Conservation (phyloP, 2,329 filamentous ascomycete genomes). For the Westerdykella aurantiaca region DNA sequence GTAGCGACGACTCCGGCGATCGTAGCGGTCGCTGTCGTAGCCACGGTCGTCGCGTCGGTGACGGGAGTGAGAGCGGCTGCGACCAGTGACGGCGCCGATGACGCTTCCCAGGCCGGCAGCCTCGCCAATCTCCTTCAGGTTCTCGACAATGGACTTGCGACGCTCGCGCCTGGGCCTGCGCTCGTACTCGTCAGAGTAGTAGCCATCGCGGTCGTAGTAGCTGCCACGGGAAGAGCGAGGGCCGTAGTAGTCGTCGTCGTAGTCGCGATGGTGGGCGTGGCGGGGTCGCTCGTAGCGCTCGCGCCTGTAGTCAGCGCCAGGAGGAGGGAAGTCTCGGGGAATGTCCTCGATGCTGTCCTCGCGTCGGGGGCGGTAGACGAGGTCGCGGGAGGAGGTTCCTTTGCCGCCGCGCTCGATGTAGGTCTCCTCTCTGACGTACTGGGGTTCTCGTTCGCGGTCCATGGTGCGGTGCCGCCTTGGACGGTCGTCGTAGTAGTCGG, state of each 20-base stretch:
- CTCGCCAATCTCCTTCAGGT: slow-evolving; percentile 49
- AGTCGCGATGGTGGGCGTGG: slow-evolving; percentile 56
- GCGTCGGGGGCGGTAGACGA: slow-evolving; percentile 50
- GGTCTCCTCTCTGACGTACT: slow-evolving; percentile 46
- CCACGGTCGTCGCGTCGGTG: slow-evolving; percentile 45
- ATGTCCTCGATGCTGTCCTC: slow-evolving; percentile 84
- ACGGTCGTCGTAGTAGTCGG: slow-evolving; percentile 46
- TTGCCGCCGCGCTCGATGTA: slow-evolving; percentile 40
- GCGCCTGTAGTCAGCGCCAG: slow-evolving; percentile 43
- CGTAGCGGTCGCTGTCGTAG: slow-evolving; percentile 39
- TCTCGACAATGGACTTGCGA: slow-evolving; percentile 54
- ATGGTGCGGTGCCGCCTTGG: slow-evolving; percentile 43
- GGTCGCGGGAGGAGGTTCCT: slow-evolving; percentile 41
- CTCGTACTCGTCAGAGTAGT: slow-evolving; percentile 43
- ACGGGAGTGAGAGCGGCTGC: slow-evolving; percentile 59
- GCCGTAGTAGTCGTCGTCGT: slow-evolving; percentile 50
- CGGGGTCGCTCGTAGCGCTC: slow-evolving; percentile 45
- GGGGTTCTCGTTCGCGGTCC: slow-evolving; percentile 45
- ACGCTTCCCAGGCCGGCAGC: slow-evolving; percentile 54
- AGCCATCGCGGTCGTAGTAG: slow-evolving; percentile 42
- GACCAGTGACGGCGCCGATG: slow-evolving; percentile 45
- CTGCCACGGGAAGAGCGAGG: slow-evolving; percentile 40
- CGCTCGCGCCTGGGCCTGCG: slow-evolving; percentile 42
- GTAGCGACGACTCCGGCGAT: slow-evolving; percentile 41
- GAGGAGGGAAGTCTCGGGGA: slow-evolving; percentile 75